These are phyloP conservation scores for Macrotyloma uniflorum DNA, from an alignment of 306 rosid genomes.

Conservation along the genomic window DNA sequence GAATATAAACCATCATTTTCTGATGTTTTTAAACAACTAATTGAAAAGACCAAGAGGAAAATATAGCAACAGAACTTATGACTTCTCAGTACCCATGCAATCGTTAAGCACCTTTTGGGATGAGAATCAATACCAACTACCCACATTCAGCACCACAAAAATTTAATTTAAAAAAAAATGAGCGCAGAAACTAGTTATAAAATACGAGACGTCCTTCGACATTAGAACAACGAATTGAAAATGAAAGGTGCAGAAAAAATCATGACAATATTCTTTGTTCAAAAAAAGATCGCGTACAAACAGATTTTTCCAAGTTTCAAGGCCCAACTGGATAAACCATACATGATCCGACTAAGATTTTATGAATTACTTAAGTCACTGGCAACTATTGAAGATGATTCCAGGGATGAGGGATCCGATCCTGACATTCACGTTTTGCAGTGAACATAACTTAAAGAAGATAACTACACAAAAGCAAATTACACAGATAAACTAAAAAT, in stretches of 20 bases:
- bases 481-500: not conserved
- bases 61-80: constrained; percentile 20
- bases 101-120: not conserved
- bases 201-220: not conserved
- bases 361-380: not conserved
- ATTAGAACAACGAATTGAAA: not conserved
- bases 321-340: not conserved
- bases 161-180: not conserved
- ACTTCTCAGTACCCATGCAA: constrained; percentile 4
- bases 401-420: not conserved
- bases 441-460: not conserved
- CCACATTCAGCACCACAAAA: not conserved
- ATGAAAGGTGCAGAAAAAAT: not conserved
- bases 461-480: not conserved
- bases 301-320: not conserved
- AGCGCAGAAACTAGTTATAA: not conserved
- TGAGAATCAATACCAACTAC: not conserved
- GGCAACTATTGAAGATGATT: not conserved
- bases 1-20: not conserved
- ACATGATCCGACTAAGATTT: not conserved
- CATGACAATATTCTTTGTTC: not conserved
- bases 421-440: not conserved
- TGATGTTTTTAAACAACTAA: not conserved
- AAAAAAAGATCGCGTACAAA: not conserved
- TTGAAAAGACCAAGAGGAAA: not conserved